These are phyloP conservation scores for Coniochaeta hoffmannii DNA, from an alignment of 2,329 filamentous ascomycete species.

Conservation along the genomic window DNA sequence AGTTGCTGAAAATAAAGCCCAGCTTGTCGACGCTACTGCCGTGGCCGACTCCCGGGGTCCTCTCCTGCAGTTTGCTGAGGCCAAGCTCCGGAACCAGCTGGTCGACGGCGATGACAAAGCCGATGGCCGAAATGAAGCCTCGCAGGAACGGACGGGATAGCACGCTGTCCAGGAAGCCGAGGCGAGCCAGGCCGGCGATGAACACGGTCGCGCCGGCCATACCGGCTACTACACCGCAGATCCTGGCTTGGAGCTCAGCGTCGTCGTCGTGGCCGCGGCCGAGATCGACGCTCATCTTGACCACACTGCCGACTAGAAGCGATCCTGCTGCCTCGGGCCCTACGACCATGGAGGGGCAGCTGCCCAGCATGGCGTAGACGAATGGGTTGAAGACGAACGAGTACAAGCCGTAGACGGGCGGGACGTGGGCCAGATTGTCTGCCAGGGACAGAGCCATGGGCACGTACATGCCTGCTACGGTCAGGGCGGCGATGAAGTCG, in stretches of 20 bases:
- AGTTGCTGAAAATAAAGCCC: conserved; percentile 65
- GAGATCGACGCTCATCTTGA: conserved; percentile 67
- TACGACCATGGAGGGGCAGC: conserved; percentile 86
- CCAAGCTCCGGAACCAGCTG: conserved; percentile 90
- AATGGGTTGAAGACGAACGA: conserved; percentile 89
- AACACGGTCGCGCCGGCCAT: conserved; percentile 84
- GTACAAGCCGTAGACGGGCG: conserved; percentile 90
- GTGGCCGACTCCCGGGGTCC: conserved; percentile 59
- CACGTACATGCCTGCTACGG: conserved; percentile 98
- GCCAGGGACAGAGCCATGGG: conserved; percentile 94
- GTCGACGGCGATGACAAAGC: conserved; percentile 92
- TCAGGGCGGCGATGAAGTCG: conserved; percentile 80
- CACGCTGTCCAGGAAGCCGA: conserved; percentile 92
- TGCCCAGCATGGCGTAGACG: conserved; percentile 84
- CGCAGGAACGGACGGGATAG: conserved; percentile 85
- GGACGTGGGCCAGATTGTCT: conserved; percentile 84
- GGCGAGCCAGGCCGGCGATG: conserved; percentile 72
- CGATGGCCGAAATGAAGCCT: conserved; percentile 95
- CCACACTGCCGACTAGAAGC: conserved; percentile 78
- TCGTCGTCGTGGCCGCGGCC: conserved; percentile 60
- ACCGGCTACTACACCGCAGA: conserved; percentile 82
- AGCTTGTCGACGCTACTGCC: conserved; percentile 84
- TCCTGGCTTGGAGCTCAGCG: conserved; percentile 62
- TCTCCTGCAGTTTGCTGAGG: conserved; percentile 57
- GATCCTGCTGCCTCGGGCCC: conserved; percentile 93